These are phyloP conservation scores for Priceomyces melissophilus DNA, from an alignment of 805 yeast genomes.

Conservation along the genomic window DNA sequence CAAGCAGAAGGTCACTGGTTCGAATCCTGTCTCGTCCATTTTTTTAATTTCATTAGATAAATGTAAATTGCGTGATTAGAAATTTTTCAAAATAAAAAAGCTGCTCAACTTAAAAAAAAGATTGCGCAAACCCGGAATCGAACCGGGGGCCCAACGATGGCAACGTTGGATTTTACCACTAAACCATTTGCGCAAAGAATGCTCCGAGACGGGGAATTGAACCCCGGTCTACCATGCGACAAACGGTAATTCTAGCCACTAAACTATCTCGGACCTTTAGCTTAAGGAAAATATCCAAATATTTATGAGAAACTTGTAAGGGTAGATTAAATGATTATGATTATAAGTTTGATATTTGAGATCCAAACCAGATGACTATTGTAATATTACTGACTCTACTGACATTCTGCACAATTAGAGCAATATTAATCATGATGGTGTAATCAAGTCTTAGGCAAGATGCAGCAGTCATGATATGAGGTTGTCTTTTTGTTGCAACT, in stretches of 20 bases:
- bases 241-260: slow-evolving; percentile 21
- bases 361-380: too few relatives aligned
- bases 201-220: slow-evolving; percentile 21
- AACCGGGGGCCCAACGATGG: slow-evolving; percentile 17
- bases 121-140: slow-evolving; percentile 16
- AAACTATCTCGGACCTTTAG: slow-evolving; percentile 17
- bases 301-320: too few relatives aligned
- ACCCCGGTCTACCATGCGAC: slow-evolving; percentile 22
- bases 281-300: too few relatives aligned
- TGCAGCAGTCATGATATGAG: too few relatives aligned
- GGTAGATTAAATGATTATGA: too few relatives aligned
- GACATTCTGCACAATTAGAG: too few relatives aligned
- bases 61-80: too few relatives aligned
- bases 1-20: slow-evolving; percentile 73
- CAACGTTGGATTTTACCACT: slow-evolving; percentile 15
- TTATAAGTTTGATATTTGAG: too few relatives aligned
- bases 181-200: slow-evolving; percentile 12
- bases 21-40: slow-evolving; percentile 70
- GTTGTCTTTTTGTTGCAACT: too few relatives aligned
- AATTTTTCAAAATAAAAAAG: not conserved
- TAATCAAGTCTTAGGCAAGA: too few relatives aligned
- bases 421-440: too few relatives aligned
- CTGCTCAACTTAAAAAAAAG: slow-evolving; percentile 3
- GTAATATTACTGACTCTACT: too few relatives aligned
- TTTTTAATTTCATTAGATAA: slow-evolving; percentile 13